phyloP scores from a whole-genome alignment of 2,329 filamentous ascomycete genomes.

The Lanzia echinophila region DNA sequence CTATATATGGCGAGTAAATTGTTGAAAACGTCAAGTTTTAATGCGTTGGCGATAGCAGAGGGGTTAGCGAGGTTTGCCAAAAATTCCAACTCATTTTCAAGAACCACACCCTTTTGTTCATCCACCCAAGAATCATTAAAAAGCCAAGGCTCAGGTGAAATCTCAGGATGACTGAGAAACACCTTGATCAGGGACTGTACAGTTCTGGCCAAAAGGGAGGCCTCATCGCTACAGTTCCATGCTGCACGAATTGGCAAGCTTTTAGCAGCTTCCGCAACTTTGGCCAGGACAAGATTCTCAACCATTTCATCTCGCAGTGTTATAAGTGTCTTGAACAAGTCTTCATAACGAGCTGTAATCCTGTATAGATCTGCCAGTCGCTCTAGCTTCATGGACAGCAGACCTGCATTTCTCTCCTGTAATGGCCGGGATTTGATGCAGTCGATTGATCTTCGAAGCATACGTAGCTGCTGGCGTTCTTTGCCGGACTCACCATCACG shows the following conservation, averaged over 20 bases:
- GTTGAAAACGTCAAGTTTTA: slow-evolving; percentile 21
- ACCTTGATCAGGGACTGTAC: slow-evolving; percentile 55
- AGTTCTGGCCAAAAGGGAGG: slow-evolving; percentile 49
- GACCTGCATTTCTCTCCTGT: slow-evolving; percentile 51
- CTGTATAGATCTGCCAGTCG: slow-evolving; percentile 56
- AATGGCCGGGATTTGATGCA: slow-evolving; percentile 48
- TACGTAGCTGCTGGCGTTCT: slow-evolving; percentile 42
- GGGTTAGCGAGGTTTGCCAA: slow-evolving; percentile 20
- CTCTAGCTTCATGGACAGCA: slow-evolving; percentile 59
- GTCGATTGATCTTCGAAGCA: slow-evolving; percentile 56
- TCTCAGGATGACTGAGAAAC: slow-evolving; percentile 51
- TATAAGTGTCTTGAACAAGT: slow-evolving; percentile 51
- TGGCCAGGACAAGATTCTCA: slow-evolving; percentile 48
- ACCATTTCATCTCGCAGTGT: slow-evolving; percentile 57
- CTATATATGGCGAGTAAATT: slow-evolving; percentile 25
- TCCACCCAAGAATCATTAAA: slow-evolving; percentile 31
- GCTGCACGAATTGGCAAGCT: slow-evolving; percentile 44
- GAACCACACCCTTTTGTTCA: slow-evolving; percentile 48
- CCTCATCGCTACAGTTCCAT: slow-evolving; percentile 47
- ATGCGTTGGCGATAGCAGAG: slow-evolving; percentile 5
- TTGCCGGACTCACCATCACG: slow-evolving; percentile 38
- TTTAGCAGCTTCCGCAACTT: slow-evolving; percentile 44
- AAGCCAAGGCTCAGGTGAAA: slow-evolving; percentile 39
- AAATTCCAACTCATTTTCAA: slow-evolving; percentile 54
- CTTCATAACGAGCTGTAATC: slow-evolving; percentile 44